Conservation (phyloP, 805 yeast species). For the Saccharomyces eubayanus region DNA sequence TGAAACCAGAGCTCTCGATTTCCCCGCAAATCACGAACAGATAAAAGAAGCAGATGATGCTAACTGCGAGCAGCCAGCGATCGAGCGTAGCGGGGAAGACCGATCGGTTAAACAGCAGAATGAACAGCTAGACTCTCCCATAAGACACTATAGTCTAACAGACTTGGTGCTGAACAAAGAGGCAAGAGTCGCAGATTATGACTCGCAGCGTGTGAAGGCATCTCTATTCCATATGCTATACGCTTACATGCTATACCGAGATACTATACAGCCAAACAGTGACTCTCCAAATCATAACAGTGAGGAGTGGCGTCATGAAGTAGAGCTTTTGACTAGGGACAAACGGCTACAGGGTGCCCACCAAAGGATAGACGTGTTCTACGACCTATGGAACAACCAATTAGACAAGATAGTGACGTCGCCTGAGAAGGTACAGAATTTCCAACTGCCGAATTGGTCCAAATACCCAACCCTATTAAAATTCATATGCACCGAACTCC, state of each 20-base stretch:
- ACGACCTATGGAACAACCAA: constrained; percentile 20
- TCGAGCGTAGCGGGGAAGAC: neutral
- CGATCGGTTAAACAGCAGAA: neutral
- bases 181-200: neutral
- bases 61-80: neutral
- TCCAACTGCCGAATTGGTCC: constrained; percentile 23
- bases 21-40: neutral
- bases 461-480: constrained; percentile 17
- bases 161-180: neutral
- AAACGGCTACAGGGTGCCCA: neutral
- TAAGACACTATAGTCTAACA: neutral
- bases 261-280: neutral
- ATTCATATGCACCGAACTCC: constrained; percentile 12
- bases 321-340: neutral
- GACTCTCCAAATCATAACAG: neutral
- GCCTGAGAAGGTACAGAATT: constrained; percentile 15
- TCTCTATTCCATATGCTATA: neutral
- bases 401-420: constrained; percentile 8
- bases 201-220: neutral
- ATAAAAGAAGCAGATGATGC: neutral
- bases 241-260: neutral
- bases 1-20: neutral
- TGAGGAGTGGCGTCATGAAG: neutral
- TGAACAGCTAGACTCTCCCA: neutral
- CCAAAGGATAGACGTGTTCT: constrained; percentile 10